Conservation (phyloP, 2,329 filamentous ascomycete genomes). For the Aspergillus aculeatus region DNA sequence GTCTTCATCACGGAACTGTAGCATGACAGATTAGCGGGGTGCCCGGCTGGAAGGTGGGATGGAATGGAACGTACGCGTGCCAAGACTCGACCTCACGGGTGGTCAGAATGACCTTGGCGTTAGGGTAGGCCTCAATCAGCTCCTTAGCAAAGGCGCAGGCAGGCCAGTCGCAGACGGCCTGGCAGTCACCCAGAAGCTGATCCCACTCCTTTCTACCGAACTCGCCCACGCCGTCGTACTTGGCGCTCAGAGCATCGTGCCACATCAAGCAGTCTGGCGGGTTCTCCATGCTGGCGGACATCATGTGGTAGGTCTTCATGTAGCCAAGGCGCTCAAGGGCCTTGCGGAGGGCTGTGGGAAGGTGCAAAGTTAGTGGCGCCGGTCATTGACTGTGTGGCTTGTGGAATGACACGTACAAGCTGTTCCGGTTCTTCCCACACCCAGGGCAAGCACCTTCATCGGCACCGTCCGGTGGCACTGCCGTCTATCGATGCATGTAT, state of each 20-base stretch:
- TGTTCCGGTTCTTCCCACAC: conserved; percentile 69
- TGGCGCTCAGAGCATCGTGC: conserved; percentile 66
- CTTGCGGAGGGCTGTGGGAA: conserved; percentile 56
- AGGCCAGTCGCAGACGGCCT: conserved; percentile 68
- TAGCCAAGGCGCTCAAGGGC: conserved; percentile 67
- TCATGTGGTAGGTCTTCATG: conserved; percentile 71
- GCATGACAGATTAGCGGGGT: not conserved
- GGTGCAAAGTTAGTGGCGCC: not conserved
- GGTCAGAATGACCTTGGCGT: conserved; percentile 69
- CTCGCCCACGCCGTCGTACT: conserved; percentile 60
- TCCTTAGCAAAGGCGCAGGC: conserved; percentile 67
- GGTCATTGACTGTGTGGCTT: conserved; percentile 5
- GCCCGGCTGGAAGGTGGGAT: too few relatives aligned
- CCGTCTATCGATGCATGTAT: conserved; percentile 67
- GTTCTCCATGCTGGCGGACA: conserved; percentile 68
- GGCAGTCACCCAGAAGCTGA: conserved; percentile 64
- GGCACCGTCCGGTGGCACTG: conserved; percentile 65
- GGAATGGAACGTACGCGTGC: conserved; percentile 44
- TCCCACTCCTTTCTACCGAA: conserved; percentile 70
- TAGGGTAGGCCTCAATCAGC: conserved; percentile 68
- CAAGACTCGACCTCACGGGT: conserved; percentile 66
- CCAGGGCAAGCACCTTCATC: conserved; percentile 70
- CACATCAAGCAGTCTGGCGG: conserved; percentile 67
- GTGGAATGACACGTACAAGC: conserved; percentile 54
- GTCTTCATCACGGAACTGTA: conserved; percentile 62